A percentile compares a stretch with the other conserved stretches of the same genome.
Conservation (phyloP, 2,329 filamentous ascomycete species). For the Remersonia thermophila region DNA sequence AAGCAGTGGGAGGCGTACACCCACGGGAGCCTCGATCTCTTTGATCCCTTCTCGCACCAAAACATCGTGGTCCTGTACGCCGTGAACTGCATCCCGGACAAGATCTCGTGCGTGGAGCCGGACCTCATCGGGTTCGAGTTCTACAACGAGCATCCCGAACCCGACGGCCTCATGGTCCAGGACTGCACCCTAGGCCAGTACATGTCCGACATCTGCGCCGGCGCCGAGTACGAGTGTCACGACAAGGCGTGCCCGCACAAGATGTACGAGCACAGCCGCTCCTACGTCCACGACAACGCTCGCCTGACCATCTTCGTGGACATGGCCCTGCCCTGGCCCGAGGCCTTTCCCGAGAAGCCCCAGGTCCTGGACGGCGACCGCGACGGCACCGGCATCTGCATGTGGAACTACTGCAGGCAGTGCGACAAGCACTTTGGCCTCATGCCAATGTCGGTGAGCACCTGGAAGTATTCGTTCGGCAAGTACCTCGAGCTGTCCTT, state of each 20-base stretch:
- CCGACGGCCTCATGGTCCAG: constrained; percentile 53
- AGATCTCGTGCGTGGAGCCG: constrained; percentile 84
- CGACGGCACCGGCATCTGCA: constrained; percentile 53
- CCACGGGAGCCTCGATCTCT: constrained; percentile 74
- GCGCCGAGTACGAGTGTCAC: constrained; percentile 64
- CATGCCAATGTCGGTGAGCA: constrained; percentile 82
- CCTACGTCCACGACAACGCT: constrained; percentile 93
- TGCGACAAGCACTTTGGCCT: constrained; percentile 85
- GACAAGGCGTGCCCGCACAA: constrained; percentile 76
- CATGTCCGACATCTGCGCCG: constrained; percentile 75
- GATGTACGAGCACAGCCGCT: constrained; percentile 87
- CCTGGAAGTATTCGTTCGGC: constrained; percentile 96
- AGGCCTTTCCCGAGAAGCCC: constrained; percentile 46
- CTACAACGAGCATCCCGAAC: constrained; percentile 75
- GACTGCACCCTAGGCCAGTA: constrained; percentile 94
- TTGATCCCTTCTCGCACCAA: constrained; percentile 90
- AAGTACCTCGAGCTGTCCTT: constrained; percentile 98
- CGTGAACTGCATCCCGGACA: constrained; percentile 83
- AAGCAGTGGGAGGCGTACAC: constrained; percentile 95
- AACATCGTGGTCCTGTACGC: constrained; percentile 93
- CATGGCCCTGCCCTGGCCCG: constrained; percentile 37
- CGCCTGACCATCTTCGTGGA: constrained; percentile 87
- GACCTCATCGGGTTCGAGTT: constrained; percentile 84
- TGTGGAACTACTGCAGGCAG: constrained; percentile 95
- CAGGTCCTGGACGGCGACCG: constrained; percentile 26